Evolutionary conservation across 225 moss, liverwort and hornwort genomes (phyloP), one percentile per base, ranked within the genome.

Genomic region (Sphagnum contortum): DNA sequence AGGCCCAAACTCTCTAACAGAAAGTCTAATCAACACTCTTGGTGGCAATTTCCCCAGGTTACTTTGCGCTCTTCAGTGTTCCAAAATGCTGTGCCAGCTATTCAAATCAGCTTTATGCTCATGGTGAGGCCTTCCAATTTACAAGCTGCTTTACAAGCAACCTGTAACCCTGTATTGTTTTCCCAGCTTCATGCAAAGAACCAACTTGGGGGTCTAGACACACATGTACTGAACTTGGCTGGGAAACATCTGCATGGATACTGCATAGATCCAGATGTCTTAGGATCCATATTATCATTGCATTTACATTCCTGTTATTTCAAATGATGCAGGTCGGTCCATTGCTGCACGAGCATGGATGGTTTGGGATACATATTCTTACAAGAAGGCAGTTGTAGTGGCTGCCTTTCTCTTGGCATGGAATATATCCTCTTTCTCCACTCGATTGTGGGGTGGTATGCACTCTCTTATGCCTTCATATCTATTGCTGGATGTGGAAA

Each of bases 361-460:
- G 64, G 68, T 83, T 49, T 98, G 96, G 96, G 78, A 72, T 65
- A 83, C 81, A 47, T 98, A 86, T 59, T 64, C 87, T 58, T 92
- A 98, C 69, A 98, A 98, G 61, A 98, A 93, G 71, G 90, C 83
- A 55, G 88, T 83, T 14, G 60, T 89, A 55, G 67, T 83, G 64
- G 90, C 76, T 48, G 76, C 75, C 60, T 81, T 98, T 61, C 72
- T 98, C 67, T 68, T 92, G 12, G 85, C 85, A 64, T 98, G 96
- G 96, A 98, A 98, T 67, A 70, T 87, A 61, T 83, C 93, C 50
- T 92, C 96, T 12, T 81, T 88, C 10, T 75, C 89, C 71, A 78
- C 93, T 69, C 90, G 96, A 54, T 75, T 93, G 57, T 98, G 88
- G 72, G 96, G 92, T 75, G 96, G 96, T 98, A 80, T 47, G 70